Evolutionary conservation across 768 basidiomycete genomes (phyloP).

Genomic region (Calvatia gigantea): DNA sequence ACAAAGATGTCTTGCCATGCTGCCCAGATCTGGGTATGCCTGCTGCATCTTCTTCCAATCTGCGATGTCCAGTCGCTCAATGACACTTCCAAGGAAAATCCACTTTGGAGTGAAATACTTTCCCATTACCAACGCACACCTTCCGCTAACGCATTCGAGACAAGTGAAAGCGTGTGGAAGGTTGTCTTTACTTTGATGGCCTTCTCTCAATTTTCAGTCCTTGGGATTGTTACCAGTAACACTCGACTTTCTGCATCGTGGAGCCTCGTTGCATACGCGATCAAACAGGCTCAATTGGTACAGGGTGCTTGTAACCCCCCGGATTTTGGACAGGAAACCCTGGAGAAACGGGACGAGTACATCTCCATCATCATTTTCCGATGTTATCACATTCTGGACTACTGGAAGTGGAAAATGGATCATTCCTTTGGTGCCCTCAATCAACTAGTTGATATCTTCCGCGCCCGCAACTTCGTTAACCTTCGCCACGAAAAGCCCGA

Average conservation of each 20-base stretch:
- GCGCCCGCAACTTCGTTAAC: conserved; percentile 11
- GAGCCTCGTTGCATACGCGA: background rate
- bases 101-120: conserved; percentile 3
- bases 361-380: conserved; percentile 5
- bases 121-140: background rate
- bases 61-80: background rate
- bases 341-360: conserved; percentile 7
- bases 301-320: background rate
- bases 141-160: conserved; percentile 1
- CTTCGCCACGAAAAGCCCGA: conserved; percentile 8
- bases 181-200: conserved; percentile 6
- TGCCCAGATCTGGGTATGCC: conserved; percentile 11
- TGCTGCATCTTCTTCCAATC: conserved; percentile 2
- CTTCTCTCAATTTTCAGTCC: conserved; percentile 7
- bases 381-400: conserved; percentile 7
- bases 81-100: background rate
- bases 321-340: background rate
- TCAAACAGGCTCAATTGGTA: conserved; percentile 5
- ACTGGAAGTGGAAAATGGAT: conserved; percentile 10
- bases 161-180: conserved; percentile 4
- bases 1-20: conserved; percentile 3
- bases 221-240: background rate
- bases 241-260: conserved; percentile 7
- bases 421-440: conserved; percentile 5
- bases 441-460: conserved; percentile 11